These are phyloP conservation scores for Paracamarosporium sp. DNA, from an alignment of 2,329 filamentous ascomycete species.

Conservation along the genomic window DNA sequence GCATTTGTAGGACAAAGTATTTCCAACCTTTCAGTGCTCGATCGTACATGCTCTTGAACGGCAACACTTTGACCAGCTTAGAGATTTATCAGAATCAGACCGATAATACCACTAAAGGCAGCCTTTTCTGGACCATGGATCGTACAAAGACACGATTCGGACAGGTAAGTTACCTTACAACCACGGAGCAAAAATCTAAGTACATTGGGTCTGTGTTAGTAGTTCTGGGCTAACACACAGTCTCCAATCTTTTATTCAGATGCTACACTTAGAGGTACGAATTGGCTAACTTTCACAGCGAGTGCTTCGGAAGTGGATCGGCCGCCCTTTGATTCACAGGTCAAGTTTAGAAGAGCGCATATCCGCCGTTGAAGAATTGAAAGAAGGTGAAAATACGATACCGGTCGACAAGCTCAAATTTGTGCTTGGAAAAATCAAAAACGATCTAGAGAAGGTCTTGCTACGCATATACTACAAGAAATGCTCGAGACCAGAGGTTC, in stretches of 20 bases:
- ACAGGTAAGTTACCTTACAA: slow-evolving; percentile 36
- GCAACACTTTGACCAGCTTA: slow-evolving; percentile 90
- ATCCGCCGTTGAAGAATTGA: slow-evolving; percentile 84
- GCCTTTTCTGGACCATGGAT: slow-evolving; percentile 93
- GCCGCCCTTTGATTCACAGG: slow-evolving; percentile 83
- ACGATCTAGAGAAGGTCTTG: slow-evolving; percentile 89
- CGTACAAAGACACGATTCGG: slow-evolving; percentile 91
- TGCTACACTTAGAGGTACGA: background rate
- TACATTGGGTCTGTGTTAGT: background rate
- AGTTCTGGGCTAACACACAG: background rate
- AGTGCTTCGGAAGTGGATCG: slow-evolving; percentile 92
- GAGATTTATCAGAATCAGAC: slow-evolving; percentile 97
- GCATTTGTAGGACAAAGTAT: slow-evolving; percentile 72
- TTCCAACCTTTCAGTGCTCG: slow-evolving; percentile 94
- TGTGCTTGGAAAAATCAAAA: slow-evolving; percentile 73
- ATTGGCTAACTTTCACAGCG: slow-evolving; percentile 55
- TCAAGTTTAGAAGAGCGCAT: slow-evolving; percentile 77
- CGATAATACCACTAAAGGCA: slow-evolving; percentile 83
- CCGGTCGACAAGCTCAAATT: slow-evolving; percentile 76
- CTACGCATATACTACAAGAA: slow-evolving; percentile 98
- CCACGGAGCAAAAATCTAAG: background rate
- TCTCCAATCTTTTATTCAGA: background rate
- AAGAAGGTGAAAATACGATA: slow-evolving; percentile 69
- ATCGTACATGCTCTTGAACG: slow-evolving; percentile 95
- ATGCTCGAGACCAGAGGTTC: slow-evolving; percentile 86